These are phyloP conservation scores for Fusarium compactum DNA, from an alignment of 2,329 filamentous ascomycete species.

Conservation along the genomic window DNA sequence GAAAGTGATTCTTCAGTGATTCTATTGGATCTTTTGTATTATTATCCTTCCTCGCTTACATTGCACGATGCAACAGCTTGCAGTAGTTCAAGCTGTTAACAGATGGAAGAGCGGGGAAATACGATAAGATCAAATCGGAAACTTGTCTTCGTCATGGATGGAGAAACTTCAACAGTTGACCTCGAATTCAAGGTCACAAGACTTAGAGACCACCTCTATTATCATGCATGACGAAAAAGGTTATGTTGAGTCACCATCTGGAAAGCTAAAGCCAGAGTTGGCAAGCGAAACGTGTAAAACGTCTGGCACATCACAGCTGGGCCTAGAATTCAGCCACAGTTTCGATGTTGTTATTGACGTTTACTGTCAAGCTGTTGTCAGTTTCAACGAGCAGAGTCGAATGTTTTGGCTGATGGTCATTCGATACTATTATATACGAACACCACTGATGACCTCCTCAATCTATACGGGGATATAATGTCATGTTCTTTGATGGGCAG, in stretches of 20 bases:
- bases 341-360: not conserved
- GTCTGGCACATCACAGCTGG: not conserved
- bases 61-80: conserved; percentile 20
- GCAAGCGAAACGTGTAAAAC: conserved; percentile 13
- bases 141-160: conserved; percentile 26
- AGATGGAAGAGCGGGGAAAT: conserved; percentile 8
- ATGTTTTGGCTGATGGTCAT: not conserved
- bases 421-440: conserved; percentile 7
- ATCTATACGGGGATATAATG: not conserved
- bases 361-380: not conserved
- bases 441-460: not conserved
- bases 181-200: conserved; percentile 27
- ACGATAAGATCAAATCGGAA: not conserved
- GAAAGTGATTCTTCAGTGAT: conserved; percentile 8
- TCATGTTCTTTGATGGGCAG: not conserved
- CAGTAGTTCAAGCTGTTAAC: conserved; percentile 19
- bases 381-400: not conserved
- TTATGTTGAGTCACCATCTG: conserved; percentile 31
- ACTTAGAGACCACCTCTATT: conserved; percentile 4
- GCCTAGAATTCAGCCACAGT: conserved; percentile 16
- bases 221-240: conserved; percentile 12
- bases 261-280: not conserved
- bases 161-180: not conserved
- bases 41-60: conserved; percentile 16
- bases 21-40: conserved; percentile 12